These are phyloP conservation scores for Peronospora tabacina DNA, from an alignment of 352 stramenopile species.

Conservation along the genomic window DNA sequence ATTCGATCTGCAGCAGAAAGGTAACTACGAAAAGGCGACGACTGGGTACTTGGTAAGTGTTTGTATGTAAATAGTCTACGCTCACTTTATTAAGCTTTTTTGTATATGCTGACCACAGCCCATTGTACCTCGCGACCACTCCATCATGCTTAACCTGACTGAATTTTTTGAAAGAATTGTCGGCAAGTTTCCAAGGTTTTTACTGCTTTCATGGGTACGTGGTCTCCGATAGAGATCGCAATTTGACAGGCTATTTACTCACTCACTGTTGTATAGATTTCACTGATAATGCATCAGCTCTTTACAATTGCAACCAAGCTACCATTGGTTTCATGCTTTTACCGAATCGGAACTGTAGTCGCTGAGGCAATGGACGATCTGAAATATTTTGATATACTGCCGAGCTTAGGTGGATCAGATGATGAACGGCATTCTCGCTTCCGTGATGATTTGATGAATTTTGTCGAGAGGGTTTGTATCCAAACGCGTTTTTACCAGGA, in stretches of 20 bases:
- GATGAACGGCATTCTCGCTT: slow-evolving; percentile 5
- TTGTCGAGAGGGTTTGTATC: slow-evolving; percentile 33
- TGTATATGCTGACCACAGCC: slow-evolving; percentile 27
- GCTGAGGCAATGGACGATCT: slow-evolving; percentile 21
- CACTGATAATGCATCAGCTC: slow-evolving; percentile 30
- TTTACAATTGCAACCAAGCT: slow-evolving; percentile 23
- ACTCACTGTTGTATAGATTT: slow-evolving; percentile 20
- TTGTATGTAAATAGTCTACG: neutral
- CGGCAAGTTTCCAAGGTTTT: slow-evolving; percentile 21
- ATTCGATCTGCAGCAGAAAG: slow-evolving; percentile 41
- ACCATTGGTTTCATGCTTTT: slow-evolving; percentile 55
- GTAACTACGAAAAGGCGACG: slow-evolving; percentile 28
- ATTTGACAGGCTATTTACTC: slow-evolving; percentile 3
- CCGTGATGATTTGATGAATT: slow-evolving; percentile 31
- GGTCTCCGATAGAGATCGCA: neutral
- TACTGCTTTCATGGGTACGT: slow-evolving; percentile 47
- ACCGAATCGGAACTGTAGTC: slow-evolving; percentile 48
- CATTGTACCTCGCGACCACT: slow-evolving; percentile 58
- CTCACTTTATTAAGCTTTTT: neutral
- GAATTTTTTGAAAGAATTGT: slow-evolving; percentile 62
- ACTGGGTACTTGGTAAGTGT: slow-evolving; percentile 53
- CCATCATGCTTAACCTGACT: slow-evolving; percentile 72
- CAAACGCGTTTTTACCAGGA: slow-evolving; percentile 72
- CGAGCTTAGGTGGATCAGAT: neutral
- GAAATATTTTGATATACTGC: slow-evolving; percentile 20